Evolutionary conservation across 2,329 filamentous ascomycete species (phyloP), one percentile per base, ranked within the genome.

Genomic region (Trichoderma sp.): DNA sequence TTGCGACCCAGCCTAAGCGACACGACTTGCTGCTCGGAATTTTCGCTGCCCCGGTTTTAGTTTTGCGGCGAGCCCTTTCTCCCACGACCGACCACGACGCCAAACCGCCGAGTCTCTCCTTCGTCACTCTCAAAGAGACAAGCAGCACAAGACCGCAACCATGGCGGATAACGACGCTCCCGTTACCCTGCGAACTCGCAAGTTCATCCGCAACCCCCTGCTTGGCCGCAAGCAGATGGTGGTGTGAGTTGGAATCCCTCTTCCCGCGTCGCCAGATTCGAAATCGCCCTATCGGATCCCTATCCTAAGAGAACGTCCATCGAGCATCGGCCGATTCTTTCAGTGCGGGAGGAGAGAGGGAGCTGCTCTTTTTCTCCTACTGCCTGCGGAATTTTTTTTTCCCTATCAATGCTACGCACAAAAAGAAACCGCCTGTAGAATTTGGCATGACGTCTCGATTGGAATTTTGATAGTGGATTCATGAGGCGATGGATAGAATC

Each of bases 131-230:
- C 72, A 74, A 73, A 77, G 73, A 77, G 76, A 73, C 68, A 66
- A 56, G 29, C 76, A 75, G 75, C 75, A 72, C 72, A 74, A 74
- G 71, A 83, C 80, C 84, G 85, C 85, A 86, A 96, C 84, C 84
- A 97, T 97, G 94, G 92, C 94, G 85, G 92, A 94, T 85, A 84
- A 84, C 80, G 90, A 92, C 82, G 84, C 84, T 78, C 85, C 90
- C 81, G 90, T 93, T 82, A 93, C 91, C 79, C 86, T 94, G 86
- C 90, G 95, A 87, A 99, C 95, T 85, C 94, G 95, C 92, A 98
- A 98, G 89, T 99, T 99, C 92, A 96, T 98, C 87, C 93, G 94
- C 88, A 99, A 99, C 90, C 92, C 95, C 84, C 93, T 99, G 81
- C 91, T 99, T 82, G 93, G 91, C 83, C 92, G 94, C 84, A 97